Base-by-base conservation (phyloP, 371 early-diverging fungal genomes). In the Circinella minor region DNA sequence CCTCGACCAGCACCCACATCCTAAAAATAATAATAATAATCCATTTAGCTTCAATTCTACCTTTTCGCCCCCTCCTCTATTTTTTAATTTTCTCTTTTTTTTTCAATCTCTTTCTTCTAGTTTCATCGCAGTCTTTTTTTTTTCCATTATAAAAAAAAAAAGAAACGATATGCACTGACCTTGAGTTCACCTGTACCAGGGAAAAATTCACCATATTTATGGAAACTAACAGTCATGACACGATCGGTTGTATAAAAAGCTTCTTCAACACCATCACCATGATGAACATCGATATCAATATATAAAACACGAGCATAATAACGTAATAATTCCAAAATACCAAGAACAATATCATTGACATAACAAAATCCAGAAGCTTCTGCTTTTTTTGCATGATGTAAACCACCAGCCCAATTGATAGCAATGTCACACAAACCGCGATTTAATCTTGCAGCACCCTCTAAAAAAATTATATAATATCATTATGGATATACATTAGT, bases 231-330 rank as follows among this genome's bases (percentile, higher is more conserved):
- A 0, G 97, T 97, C 92, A 96, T 91, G 8, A 97, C 98, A 55
- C 97, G 88, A 70, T 97, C 95, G 15, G 93, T 92, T n/a, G 88
- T 85, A 67, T 94, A 93, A 74, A 98, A 98, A 5, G 98, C 98
- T 78, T 98, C 95, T 71, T 95, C 96, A 5, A 98, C 98, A 51
- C 97, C 98, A 76, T 98, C 98, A 36, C 98, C 98, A 75, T 98
- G 98, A 79, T 98, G 98, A 66, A 96, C 92, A 76, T 98, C 98
- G 72, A 97, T 96, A 74, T 98, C 98, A 18, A 98, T 89, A 74
- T 98, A 98, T n/a, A 98, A 78, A 0, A 98, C 96, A 46, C 96
- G 88, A 49, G 91, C 91, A 74, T 89, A 90, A 70, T 85, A 89
- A 83, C 94, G 85, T 46, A 98, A 81, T 17, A 98, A 80, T 74